Percentiles rank a stretch among this genome's conserved stretches.
Evolutionary conservation across 1,139 yeast species (phyloP).

Genomic region (Debaryomyces nepalensis): DNA sequence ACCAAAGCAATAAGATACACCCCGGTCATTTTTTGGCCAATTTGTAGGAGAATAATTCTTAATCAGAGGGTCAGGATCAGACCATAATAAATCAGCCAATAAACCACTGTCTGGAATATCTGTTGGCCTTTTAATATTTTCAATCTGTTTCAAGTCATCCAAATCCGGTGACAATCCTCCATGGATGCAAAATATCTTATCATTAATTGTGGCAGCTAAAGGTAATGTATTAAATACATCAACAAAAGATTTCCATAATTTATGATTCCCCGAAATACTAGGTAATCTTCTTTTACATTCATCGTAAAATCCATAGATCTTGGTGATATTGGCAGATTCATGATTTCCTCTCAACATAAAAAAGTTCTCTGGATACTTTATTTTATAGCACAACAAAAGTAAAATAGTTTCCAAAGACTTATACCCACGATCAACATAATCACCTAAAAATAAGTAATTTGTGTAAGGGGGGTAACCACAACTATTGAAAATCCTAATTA

Average conservation of each 20-base stretch:
- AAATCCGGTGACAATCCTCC: slow-evolving; percentile 87
- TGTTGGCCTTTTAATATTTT: slow-evolving; percentile 76
- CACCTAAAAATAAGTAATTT: slow-evolving; percentile 90
- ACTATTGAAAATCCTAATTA: slow-evolving; percentile 87
- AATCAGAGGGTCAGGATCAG: slow-evolving; percentile 76
- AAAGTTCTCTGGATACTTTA: slow-evolving; percentile 95
- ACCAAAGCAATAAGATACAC: slow-evolving; percentile 84
- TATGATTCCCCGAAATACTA: slow-evolving; percentile 49
- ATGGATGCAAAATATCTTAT: slow-evolving; percentile 85
- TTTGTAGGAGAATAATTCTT: slow-evolving; percentile 45
- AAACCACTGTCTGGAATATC: slow-evolving; percentile 86
- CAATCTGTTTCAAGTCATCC: slow-evolving; percentile 66
- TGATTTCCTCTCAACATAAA: slow-evolving; percentile 92
- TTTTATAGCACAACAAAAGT: slow-evolving; percentile 84
- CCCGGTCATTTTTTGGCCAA: slow-evolving; percentile 87
- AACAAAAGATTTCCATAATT: slow-evolving; percentile 74
- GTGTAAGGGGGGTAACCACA: slow-evolving; percentile 99
- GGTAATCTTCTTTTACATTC: slow-evolving; percentile 89
- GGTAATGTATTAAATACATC: slow-evolving; percentile 88
- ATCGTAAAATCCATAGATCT: slow-evolving; percentile 95
- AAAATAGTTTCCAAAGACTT: slow-evolving; percentile 91
- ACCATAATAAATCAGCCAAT: slow-evolving; percentile 83
- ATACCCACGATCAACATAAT: slow-evolving; percentile 96
- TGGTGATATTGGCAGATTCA: slow-evolving; percentile 94
- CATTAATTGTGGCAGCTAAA: slow-evolving; percentile 84